Percentiles rank a stretch among this genome's conserved stretches.
Conservation (phyloP, 352 stramenopile species). For the Globisporangium canariense region DNA sequence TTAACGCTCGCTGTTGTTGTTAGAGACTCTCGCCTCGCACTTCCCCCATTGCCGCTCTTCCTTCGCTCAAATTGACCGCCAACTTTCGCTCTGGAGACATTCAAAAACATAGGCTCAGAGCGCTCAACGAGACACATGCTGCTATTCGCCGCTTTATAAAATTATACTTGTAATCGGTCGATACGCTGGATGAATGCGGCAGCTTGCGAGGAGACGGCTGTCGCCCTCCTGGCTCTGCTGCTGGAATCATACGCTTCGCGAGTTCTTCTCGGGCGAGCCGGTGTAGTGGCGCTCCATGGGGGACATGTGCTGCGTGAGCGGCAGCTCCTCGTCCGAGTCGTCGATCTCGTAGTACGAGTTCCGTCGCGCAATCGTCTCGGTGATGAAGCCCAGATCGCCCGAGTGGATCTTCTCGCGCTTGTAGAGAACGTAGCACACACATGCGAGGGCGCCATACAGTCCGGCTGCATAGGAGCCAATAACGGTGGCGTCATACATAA, state of each 20-base stretch:
- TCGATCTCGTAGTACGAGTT: slow-evolving; percentile 58
- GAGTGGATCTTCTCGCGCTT: slow-evolving; percentile 45
- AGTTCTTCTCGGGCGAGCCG: slow-evolving; percentile 9
- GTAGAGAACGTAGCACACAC: slow-evolving; percentile 55
- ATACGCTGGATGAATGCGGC: not conserved
- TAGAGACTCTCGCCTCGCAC: too few species aligned
- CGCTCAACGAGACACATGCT: not conserved
- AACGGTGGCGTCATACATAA: not conserved
- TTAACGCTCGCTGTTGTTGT: too few species aligned
- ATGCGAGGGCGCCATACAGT: slow-evolving; percentile 50
- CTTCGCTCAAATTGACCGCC: too few species aligned
- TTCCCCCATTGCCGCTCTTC: too few species aligned
- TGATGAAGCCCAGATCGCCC: slow-evolving; percentile 38
- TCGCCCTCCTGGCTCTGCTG: not conserved
- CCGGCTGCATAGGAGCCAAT: slow-evolving; percentile 22
- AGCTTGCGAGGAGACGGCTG: not conserved
- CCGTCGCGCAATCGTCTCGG: slow-evolving; percentile 41
- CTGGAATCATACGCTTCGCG: slow-evolving; percentile 11
- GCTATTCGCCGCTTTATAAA: not conserved
- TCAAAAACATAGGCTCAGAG: too few species aligned
- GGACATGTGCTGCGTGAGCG: slow-evolving; percentile 66
- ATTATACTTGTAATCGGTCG: not conserved
- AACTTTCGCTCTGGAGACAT: too few species aligned
- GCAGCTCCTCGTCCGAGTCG: slow-evolving; percentile 70
- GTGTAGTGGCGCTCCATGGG: slow-evolving; percentile 32